Conservation (phyloP, 2,329 filamentous ascomycete genomes). For the Aspergillus transmontanensis region DNA sequence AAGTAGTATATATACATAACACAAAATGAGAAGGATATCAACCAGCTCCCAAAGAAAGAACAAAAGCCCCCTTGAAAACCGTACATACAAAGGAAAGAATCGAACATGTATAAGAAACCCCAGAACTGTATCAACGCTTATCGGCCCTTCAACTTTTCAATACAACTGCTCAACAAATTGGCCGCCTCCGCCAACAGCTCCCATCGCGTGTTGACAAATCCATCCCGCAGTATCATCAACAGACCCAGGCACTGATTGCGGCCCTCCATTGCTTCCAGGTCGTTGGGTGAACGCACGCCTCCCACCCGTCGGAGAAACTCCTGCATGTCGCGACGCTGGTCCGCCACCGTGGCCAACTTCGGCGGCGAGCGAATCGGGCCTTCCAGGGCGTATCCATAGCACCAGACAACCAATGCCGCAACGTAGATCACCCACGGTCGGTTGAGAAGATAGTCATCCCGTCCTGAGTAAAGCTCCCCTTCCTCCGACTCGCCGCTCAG, state of each 20-base stretch:
- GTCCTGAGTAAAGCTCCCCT: conserved; percentile 67
- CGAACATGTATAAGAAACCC: neutral
- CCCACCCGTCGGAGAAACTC: conserved; percentile 74
- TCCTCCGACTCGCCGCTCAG: conserved; percentile 55
- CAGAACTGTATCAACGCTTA: neutral
- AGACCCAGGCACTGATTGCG: conserved; percentile 83
- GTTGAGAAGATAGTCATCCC: conserved; percentile 87
- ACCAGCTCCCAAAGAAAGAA: neutral
- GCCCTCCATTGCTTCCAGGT: conserved; percentile 71
- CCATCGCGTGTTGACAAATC: conserved; percentile 83
- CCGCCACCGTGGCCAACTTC: conserved; percentile 61
- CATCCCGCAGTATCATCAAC: conserved; percentile 77
- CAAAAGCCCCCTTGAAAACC: neutral
- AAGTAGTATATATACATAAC: conserved; percentile 1
- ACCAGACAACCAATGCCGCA: conserved; percentile 89
- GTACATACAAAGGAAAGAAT: neutral
- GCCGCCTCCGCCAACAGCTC: conserved; percentile 88
- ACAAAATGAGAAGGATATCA: conserved; percentile 10
- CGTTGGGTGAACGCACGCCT: conserved; percentile 72
- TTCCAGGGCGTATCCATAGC: conserved; percentile 88
- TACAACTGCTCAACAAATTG: conserved; percentile 77
- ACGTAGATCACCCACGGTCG: conserved; percentile 96
- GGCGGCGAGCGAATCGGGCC: conserved; percentile 63
- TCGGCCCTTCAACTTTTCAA: conserved; percentile 57
- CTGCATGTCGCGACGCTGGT: conserved; percentile 77